Conservation (phyloP, 2,329 filamentous ascomycete genomes). For the Phyllosticta paracitricarpa region DNA sequence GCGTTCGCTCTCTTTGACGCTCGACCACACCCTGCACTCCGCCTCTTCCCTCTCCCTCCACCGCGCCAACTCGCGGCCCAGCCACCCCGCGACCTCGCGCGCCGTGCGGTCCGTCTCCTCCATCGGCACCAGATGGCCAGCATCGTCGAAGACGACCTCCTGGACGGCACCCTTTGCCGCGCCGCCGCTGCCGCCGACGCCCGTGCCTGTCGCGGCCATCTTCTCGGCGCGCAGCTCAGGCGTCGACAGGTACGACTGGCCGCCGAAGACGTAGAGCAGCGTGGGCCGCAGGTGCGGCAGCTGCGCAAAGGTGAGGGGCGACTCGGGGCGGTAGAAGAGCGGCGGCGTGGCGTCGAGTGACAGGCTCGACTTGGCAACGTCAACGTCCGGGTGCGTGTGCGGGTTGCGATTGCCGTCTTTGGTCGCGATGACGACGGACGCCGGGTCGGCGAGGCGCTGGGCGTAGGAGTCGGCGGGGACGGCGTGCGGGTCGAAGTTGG, state of each 20-base stretch:
- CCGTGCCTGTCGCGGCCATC: slow-evolving; percentile 53
- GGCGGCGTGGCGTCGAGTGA: slow-evolving; percentile 28
- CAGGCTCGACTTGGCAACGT: slow-evolving; percentile 22
- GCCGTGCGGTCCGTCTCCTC: slow-evolving; percentile 63
- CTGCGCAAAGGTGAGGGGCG: slow-evolving; percentile 43
- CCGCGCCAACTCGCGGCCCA: slow-evolving; percentile 12
- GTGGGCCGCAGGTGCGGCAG: slow-evolving; percentile 54
- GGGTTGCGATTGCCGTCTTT: slow-evolving; percentile 9
- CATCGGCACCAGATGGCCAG: slow-evolving; percentile 77
- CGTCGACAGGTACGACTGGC: slow-evolving; percentile 45
- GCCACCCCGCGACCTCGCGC: slow-evolving; percentile 23
- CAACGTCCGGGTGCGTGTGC: slow-evolving; percentile 15
- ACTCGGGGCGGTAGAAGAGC: slow-evolving; percentile 61
- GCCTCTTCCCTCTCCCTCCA: slow-evolving; percentile 14
- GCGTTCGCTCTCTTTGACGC: background rate
- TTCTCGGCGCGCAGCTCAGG: slow-evolving; percentile 46
- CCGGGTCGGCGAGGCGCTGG: background rate
- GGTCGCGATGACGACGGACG: background rate
- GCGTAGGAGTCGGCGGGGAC: slow-evolving; percentile 3
- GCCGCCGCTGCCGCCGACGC: slow-evolving; percentile 58
- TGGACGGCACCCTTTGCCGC: slow-evolving; percentile 55
- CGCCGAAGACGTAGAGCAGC: slow-evolving; percentile 61
- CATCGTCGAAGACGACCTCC: slow-evolving; percentile 51
- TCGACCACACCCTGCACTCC: background rate
- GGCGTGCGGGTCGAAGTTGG: slow-evolving; percentile 36